Evolutionary conservation across 768 basidiomycete species (phyloP).

Genomic region (Porphyrellus cyaneotinctus): DNA sequence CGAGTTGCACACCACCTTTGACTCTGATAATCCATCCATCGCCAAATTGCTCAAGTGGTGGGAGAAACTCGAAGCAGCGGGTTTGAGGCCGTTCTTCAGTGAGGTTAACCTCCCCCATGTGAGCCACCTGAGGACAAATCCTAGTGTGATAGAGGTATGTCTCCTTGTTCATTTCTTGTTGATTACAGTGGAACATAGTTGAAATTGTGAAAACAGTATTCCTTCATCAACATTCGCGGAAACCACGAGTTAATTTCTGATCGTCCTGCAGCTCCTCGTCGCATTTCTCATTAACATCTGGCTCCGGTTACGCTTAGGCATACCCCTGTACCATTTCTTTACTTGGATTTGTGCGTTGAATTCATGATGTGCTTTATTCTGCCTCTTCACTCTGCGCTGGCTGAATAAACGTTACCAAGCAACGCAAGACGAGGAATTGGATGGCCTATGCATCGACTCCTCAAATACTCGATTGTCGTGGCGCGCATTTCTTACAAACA

Average conservation of each 20-base stretch:
- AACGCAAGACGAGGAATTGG: no score
- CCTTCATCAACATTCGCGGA: conserved; percentile 49
- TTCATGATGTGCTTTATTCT: neutral
- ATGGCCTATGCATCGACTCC: no score
- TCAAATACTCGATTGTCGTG: no score
- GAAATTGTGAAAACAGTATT: conserved; percentile 35
- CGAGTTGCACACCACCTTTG: conserved; percentile 51
- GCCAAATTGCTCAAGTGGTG: conserved; percentile 61
- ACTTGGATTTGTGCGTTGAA: neutral
- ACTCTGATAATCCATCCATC: conserved; percentile 44
- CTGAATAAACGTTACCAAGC: no score
- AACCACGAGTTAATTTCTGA: conserved; percentile 38
- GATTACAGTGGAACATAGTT: neutral
- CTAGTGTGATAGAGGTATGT: conserved; percentile 40
- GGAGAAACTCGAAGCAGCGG: conserved; percentile 62
- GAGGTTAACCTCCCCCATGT: conserved; percentile 51
- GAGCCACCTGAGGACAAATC: conserved; percentile 36
- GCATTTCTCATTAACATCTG: conserved; percentile 10
- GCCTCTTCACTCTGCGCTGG: no score
- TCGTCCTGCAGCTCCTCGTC: conserved; percentile 5
- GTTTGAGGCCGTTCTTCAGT: conserved; percentile 68
- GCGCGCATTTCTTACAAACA: no score
- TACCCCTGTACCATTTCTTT: conserved; percentile 11
- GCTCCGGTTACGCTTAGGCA: neutral
- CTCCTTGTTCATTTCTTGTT: neutral